These are phyloP conservation scores for Ceratobasidium sp. DNA, from an alignment of 1,284 basidiomycete species.

Conservation along the genomic window DNA sequence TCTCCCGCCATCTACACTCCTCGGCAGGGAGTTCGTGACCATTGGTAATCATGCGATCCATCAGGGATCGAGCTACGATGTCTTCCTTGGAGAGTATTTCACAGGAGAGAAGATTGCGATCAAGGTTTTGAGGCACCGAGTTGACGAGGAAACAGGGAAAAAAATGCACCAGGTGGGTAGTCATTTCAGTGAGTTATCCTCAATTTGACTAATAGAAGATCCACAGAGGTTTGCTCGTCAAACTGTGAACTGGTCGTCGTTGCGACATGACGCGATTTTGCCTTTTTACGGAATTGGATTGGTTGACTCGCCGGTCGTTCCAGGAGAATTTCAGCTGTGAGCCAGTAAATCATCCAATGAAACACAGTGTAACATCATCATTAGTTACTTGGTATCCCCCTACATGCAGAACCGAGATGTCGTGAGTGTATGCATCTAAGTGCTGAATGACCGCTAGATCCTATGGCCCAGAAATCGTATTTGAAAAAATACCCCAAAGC, in stretches of 20 bases:
- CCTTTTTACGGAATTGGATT: conserved; percentile 35
- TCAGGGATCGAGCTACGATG: conserved; percentile 20
- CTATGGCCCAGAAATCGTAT: neutral
- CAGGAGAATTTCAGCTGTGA: conserved; percentile 28
- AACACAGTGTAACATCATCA: neutral
- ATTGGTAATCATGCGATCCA: conserved; percentile 21
- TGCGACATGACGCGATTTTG: conserved; percentile 34
- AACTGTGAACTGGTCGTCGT: conserved; percentile 20
- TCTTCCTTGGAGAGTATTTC: conserved; percentile 27
- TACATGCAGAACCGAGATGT: conserved; percentile 23
- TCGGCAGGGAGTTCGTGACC: conserved; percentile 24
- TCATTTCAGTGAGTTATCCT: neutral
- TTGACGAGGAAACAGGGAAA: conserved; percentile 10
- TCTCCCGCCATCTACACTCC: conserved; percentile 13
- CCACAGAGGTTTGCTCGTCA: conserved; percentile 26
- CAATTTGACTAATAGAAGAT: neutral
- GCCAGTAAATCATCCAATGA: neutral
- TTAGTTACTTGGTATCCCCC: conserved; percentile 18
- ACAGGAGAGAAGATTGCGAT: conserved; percentile 32
- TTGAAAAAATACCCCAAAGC: neutral
- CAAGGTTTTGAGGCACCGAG: conserved; percentile 25
- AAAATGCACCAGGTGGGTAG: neutral
- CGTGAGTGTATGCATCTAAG: neutral
- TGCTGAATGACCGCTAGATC: neutral
- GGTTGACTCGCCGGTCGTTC: neutral